Base-by-base conservation (phyloP, 2,329 filamentous ascomycete species). In the Neonectria neomacrospora region DNA sequence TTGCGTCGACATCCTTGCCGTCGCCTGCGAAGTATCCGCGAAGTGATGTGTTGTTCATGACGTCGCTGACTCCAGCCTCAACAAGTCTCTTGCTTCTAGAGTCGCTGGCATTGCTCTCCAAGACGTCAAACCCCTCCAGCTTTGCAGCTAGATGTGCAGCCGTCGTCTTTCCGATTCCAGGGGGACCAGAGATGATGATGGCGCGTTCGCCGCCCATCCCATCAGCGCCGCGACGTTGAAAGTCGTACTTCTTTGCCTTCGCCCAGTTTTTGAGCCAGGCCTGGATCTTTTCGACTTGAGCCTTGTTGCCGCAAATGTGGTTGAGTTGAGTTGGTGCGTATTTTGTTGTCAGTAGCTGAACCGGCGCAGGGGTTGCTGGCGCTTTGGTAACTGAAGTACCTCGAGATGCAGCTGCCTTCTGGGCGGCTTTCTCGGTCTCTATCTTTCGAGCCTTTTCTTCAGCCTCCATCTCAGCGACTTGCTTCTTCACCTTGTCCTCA, bases 81-180 rank as follows among this genome's bases (percentile, higher is more conserved):
- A 99, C 92, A 23, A 99, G 84, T 76, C 96, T 97, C 81, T 99
- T 99, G 82, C 95, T 98, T 76, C 96, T 88, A 3, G 93, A 91
- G 76, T 99, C 96, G 78, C 94, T 98, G 37, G 96, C 96, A 75
- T 99, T 99, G 74, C 90, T 96, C 81, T 99, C 96, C 12, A 99
- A 84, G 45, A 97, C 87, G 77, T 99, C 96, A 74, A 93, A 98
- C 2, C 95, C 94, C 75, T 97, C 94, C 20, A 98, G 81, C 74
- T 94, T 96, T 1, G 96, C 95, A 16, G 97, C 93, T 30, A 99
- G 83, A 81, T 99, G 96, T 23, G 96, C 96, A 53, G 96, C 93
- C 32, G 96, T 99, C 2, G 96, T 99, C 80, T 99, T 99, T 70
- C 96, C 96, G 69, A 99, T 97, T 18, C 96, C 96, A 30, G 96